Evolutionary conservation across 192 early-diverging fungal genomes (phyloP), one percentile per base, ranked within the genome.

Genomic region (Podila epigama): DNA sequence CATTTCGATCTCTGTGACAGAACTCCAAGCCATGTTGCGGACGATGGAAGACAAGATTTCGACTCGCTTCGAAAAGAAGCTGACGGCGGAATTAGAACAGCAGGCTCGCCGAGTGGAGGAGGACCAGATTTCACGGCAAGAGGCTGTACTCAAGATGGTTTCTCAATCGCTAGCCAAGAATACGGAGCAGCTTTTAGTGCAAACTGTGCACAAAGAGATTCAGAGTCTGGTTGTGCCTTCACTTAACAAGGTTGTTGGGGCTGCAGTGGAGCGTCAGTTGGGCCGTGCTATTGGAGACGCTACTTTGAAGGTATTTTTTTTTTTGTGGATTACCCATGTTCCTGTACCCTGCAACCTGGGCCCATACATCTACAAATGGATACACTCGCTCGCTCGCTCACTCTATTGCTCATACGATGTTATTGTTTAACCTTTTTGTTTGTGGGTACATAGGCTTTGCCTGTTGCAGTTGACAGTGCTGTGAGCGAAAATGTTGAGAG

Each of bases 201-300:
- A 81, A 34, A 84, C 80, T 22, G 79, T 84, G 25, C 59, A 75
- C 29, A 75, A 68, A n/a, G 83, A 84, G 70, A 71, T 84, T 5
- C 80, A 84, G 40, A 75, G 42, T 58, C 60, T 63, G 12, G 80
- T 84, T 13, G 31, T 84, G 33, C 83, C 83, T 1, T 59, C 75
- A 20, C 50, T 84, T 5, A 77, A 62, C 48, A 82, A 82, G 63
- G 66, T 79, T 48, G 69, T 82, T 18, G 68, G 69, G 2, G 66
- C 39, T 56, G 66, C 80, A 25, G 78, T 84, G 6, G 83, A 84
- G 34, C 81, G 81, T 33, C 75, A 81, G 20, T 57, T 80, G 22
- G 54, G 69, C 34, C 66, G 68, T 27, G 62, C 67, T 11, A 75
- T 81, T 16, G 51, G 39, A 25, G 83, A 84, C 28, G 77, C 70